Percentiles rank a stretch among this genome's conserved stretches.
These are phyloP conservation scores for Chrysanthemum lavandulifolium DNA, from an alignment of 129 eudicot species.

Conservation along the genomic window DNA sequence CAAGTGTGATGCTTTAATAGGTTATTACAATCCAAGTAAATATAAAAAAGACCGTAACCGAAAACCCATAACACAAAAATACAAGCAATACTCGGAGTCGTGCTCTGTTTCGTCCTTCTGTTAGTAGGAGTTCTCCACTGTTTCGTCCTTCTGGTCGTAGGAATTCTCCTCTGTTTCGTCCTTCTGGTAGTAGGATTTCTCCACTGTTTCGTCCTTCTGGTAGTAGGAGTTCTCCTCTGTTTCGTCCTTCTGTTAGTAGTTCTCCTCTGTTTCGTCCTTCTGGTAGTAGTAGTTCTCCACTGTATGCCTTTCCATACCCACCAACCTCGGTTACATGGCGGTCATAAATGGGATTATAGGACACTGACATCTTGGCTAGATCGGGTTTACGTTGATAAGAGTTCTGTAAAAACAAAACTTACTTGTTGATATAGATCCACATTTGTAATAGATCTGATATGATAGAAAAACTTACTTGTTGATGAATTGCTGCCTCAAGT, in stretches of 20 bases:
- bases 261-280: background rate
- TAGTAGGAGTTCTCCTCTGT: conserved; percentile 17
- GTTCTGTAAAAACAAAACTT: background rate
- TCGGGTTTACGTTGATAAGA: background rate
- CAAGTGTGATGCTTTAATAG: no score
- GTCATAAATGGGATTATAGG: background rate
- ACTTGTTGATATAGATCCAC: background rate
- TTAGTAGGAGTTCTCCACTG: no score
- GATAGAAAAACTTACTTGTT: conserved; percentile 11
- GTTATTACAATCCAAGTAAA: no score
- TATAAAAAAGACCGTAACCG: no score
- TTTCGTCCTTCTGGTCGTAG: no score
- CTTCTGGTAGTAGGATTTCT: no score
- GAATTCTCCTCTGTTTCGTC: no score
- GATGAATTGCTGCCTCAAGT: conserved; percentile 7
- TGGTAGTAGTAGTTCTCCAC: no score
- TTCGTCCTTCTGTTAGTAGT: background rate
- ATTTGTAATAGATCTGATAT: background rate
- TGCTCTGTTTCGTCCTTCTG: no score
- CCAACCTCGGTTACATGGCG: background rate
- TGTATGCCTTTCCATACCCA: background rate
- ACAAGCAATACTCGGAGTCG: no score
- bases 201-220: no score
- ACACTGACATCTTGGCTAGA: background rate
- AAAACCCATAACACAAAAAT: no score